Evolutionary conservation across 2,329 filamentous ascomycete species (phyloP), one percentile per base, ranked within the genome.

Genomic region (Rutstroemia sp.): DNA sequence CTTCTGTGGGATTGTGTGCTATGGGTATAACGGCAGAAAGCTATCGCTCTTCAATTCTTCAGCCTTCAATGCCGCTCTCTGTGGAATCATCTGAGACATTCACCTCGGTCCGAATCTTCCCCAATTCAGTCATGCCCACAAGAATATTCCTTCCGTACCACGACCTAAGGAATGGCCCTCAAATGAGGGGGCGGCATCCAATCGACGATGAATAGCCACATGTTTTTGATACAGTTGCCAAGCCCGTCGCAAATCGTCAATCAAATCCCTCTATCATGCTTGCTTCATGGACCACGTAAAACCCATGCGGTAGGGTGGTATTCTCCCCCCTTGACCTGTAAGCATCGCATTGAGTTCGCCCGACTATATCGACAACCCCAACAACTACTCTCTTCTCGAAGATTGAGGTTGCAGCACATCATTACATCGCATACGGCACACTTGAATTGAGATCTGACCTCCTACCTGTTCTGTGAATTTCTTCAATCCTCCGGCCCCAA

Each of bases 291-390:
- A 19, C 38, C 47, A 56, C 53, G 53, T 38, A 51, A 51, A 17
- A 45, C 25, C 53, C 53, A 56, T 56, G 53, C 38, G 49, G 53
- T 41, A 56, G 38, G 41, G 53, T 56, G 23, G 47, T 38, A 56
- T 56, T 56, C 19, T 17, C 19, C 25, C 6, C 23, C n/a, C 14
- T 17, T 19, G 27, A 9, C 19, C 9, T 19, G 48, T 54, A 54
- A 54, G 52, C 52, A 54, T 46, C 30, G 39, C 23, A 41, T 42
- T 30, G 39, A 54, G 21, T 49, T 49, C 23, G 9, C 23, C 52
- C 45, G 45, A 41, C 5, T 42, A 6, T 19, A 21, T 6, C n/a
- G n/a, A 3, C 34, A 30, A 30, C 45, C 19, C 5, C 45, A 30
- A 30, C 45, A 12, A 23, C 21, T 30, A 42, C 9, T 34, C n/a